Base-by-base conservation (phyloP, 176 grass and related monocot genomes). In the Rhynchospora breviuscula region DNA sequence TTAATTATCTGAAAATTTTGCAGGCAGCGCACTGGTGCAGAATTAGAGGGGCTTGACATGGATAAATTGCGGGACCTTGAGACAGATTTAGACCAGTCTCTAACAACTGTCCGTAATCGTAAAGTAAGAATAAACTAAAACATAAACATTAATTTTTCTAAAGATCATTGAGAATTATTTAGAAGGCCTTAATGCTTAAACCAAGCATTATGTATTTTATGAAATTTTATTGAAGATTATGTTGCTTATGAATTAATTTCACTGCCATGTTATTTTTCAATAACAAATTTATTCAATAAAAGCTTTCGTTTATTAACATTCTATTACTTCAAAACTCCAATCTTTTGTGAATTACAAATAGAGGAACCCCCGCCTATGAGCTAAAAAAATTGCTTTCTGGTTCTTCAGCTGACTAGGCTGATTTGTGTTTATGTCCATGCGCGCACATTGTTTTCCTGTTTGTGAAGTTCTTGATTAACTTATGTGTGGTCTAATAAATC, bases 21-120 rank as follows among this genome's bases (percentile, higher is more conserved):
- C 53, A 95, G 96, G 89, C 96, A 99, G 80, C 87, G 93, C 82
- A 95, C 91, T 78, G 96, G 96, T 12, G 89, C 90, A 70, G 96
- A 95, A 83, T 83, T 99, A 14, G 96, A 99, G 49, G 74, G 10
- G 23, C 73, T 99, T 57, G 89, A 93, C 29, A 91, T 99, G 59
- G 72, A 99, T 15, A 88, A 95, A 67, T 84, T 95, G 91, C 91
- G 91, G 62, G 93, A 82, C 62, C 93, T 99, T 88, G 96, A 99
- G 86, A 91, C 89, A 79, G 94, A 95, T 79, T 87, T 95, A 7
- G 91, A 99, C 11, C 54, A 84, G 3, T 87, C 96, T 67, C 84
- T 93, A 81, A 93, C 91, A 88, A 89, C 90, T 71, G 93, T 99
- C 85, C 96, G 96, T 67, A 78, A 88, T 5, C 88, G 91, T 45